These are phyloP conservation scores for Jasminum sambac DNA, from an alignment of 257 asterid genomes.

Conservation along the genomic window DNA sequence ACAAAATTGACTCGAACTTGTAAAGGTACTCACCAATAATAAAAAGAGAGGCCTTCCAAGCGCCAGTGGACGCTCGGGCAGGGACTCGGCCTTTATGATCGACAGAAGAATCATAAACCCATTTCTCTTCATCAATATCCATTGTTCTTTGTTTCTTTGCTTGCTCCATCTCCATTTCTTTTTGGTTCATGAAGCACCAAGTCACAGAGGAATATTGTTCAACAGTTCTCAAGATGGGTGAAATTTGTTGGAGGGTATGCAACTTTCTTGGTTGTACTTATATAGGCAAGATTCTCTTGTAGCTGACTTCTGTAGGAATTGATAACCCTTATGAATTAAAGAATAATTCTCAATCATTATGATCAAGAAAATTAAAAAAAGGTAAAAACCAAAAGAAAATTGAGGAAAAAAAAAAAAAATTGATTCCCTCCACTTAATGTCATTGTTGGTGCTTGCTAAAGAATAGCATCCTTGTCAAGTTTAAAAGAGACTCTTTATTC, in stretches of 20 bases:
- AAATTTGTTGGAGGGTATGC: constrained; percentile 25
- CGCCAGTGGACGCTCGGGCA: constrained; percentile 72
- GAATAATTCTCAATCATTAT: not conserved
- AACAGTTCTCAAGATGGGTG: not conserved
- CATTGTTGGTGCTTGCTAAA: constrained; percentile 21
- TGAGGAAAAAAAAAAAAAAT: constrained; percentile 20
- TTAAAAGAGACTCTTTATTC: not conserved
- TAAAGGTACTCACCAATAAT: constrained; percentile 55
- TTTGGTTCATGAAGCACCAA: constrained; percentile 9
- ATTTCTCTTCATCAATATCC: constrained; percentile 50
- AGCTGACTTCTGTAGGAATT: not conserved
- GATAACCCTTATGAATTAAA: not conserved
- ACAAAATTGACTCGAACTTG: not conserved
- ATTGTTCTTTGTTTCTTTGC: constrained; percentile 25
- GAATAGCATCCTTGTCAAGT: constrained; percentile 24
- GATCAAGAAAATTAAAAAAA: not conserved
- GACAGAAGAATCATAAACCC: constrained; percentile 74
- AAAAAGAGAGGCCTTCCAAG: constrained; percentile 89
- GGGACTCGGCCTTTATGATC: constrained; percentile 80
- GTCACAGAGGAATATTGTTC: not conserved
- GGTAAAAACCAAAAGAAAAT: not conserved
- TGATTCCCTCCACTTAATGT: constrained; percentile 28
- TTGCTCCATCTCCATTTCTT: constrained; percentile 40
- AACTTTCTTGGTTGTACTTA: constrained; percentile 28
- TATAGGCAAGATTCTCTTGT: constrained; percentile 30